Conservation (phyloP, 306 rosid species). For the Ammopiptanthus mongolicus region DNA sequence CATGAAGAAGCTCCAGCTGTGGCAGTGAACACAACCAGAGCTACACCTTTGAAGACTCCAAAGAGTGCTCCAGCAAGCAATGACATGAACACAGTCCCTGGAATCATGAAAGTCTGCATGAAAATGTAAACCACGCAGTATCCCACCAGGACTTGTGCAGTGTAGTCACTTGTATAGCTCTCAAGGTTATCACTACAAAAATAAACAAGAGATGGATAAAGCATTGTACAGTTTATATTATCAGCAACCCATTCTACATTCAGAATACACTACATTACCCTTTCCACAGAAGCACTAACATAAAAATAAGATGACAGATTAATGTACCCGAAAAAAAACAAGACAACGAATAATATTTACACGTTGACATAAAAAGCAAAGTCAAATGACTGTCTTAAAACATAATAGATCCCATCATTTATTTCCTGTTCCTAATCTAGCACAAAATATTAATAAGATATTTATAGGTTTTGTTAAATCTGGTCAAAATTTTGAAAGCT, state of each 20-base stretch:
- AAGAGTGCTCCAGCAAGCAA: slow-evolving; percentile 96
- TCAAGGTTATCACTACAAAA: slow-evolving; percentile 83
- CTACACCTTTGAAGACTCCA: slow-evolving; percentile 83
- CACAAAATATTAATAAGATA: background rate
- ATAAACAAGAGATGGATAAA: background rate
- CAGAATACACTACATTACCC: background rate
- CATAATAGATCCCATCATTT: background rate
- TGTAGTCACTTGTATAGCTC: slow-evolving; percentile 96
- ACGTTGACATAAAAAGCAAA: background rate
- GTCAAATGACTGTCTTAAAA: background rate
- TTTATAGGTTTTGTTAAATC: background rate
- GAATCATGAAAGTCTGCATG: slow-evolving; percentile 99
- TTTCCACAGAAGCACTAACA: background rate
- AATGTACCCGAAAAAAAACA: background rate
- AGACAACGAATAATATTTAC: background rate
- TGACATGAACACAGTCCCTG: slow-evolving; percentile 98
- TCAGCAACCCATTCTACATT: slow-evolving; percentile 2
- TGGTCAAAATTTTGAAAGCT: background rate
- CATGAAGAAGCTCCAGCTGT: slow-evolving; percentile 99
- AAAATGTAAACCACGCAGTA: slow-evolving; percentile 91
- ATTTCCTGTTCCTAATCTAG: background rate
- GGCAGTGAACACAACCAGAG: slow-evolving; percentile 83
- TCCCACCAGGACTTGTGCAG: slow-evolving; percentile 93
- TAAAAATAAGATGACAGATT: background rate
- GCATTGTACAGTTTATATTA: slow-evolving; percentile 3